Base-by-base conservation (phyloP, 768 basidiomycete species). In the Psilocybe cubensis region DNA sequence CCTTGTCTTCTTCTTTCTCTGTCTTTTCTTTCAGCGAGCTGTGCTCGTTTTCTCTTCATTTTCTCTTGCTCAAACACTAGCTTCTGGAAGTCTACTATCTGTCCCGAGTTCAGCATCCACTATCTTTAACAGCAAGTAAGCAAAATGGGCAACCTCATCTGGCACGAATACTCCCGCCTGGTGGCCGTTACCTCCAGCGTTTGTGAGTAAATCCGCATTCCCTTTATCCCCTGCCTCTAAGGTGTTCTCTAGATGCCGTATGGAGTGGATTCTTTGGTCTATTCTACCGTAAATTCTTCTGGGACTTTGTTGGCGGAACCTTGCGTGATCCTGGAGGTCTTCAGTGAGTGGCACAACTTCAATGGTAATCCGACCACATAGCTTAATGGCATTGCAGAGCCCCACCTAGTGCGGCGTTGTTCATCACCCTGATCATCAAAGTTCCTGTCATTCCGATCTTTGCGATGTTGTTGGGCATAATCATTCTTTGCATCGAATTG, bases 261-360 rank as follows among this genome's bases (percentile, higher is more conserved):
- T 93, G 91, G 92, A 87, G 90, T 12, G 78, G 83, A 28, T 87
- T 91, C 74, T 96, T 84, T 75, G 94, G 86, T 17, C 70, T 95
- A 12, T 76, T 89, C 64, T 94, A 86, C 76, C 91, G 93, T 73
- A 96, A 96, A 76, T 96, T 93, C 83, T 95, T 96, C 76, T 96
- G 92, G 91, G 95, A 96, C 76, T 93, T 96, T 69, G 76, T 94
- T n/a, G 87, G 85, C 57, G 94, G 91, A 45, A 87, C 81, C 56
- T 69, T 92, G 56, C 88, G 90, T 59, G 81, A 84, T 69, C 91
- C 91, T 25, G 91, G 91, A 75, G 91, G 91, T 52, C 55, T 91
- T 23, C 89, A 92, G 91, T 92, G 61, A 68, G 87, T 85, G 17
- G n/a, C 23, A 38, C 38, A 18, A 35, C 25, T 21, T 43, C 17